Evolutionary conservation across 2,329 filamentous ascomycete species (phyloP).

Genomic region (Hypoxylon sp.): DNA sequence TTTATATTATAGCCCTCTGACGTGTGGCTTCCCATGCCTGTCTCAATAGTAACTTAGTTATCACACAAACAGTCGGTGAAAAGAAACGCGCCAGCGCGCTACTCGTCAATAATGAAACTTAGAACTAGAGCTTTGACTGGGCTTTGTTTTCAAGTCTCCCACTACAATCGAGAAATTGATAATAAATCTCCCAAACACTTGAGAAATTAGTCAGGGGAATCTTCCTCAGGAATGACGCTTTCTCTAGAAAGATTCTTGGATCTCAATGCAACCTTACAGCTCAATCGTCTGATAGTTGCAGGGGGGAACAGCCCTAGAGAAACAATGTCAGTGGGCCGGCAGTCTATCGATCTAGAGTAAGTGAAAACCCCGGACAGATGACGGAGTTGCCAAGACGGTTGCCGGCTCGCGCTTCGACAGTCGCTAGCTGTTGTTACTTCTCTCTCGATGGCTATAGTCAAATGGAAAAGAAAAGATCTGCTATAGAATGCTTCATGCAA

Average conservation of each 20-base stretch:
- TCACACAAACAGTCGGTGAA: too few relatives aligned
- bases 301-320: conserved; percentile 10
- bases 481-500: too few relatives aligned
- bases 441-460: too few relatives aligned
- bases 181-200: neutral
- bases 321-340: neutral
- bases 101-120: too few relatives aligned
- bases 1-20: conserved; percentile 18
- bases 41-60: neutral
- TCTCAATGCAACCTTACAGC: conserved; percentile 26
- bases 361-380: conserved; percentile 15
- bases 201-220: too few relatives aligned
- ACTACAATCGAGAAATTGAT: conserved; percentile 16
- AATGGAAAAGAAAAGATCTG: too few relatives aligned
- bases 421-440: conserved; percentile 1
- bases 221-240: too few relatives aligned
- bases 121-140: neutral
- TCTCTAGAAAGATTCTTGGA: conserved; percentile 10
- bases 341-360: conserved; percentile 12
- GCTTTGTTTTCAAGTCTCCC: neutral
- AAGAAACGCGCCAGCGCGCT: too few relatives aligned
- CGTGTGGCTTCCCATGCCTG: conserved; percentile 1
- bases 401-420: conserved; percentile 10
- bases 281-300: neutral
- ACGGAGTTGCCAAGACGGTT: conserved; percentile 28